Evolutionary conservation across 1,139 yeast genomes (phyloP), one percentile per base, ranked within the genome.

Genomic region (Candida glucosophila): DNA sequence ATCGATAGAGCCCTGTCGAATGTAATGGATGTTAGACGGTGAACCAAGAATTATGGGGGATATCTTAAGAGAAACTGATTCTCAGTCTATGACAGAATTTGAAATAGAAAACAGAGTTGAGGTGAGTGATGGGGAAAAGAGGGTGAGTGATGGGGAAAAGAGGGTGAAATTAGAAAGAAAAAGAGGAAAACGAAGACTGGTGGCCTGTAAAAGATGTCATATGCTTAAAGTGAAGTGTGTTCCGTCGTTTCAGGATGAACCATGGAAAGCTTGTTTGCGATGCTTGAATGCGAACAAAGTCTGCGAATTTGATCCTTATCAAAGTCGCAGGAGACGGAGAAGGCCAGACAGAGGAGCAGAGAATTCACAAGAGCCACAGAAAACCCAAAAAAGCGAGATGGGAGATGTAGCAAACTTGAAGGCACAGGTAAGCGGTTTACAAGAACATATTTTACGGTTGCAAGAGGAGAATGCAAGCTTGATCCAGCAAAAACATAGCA

Each of bases 191-290:
- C 39, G 64, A 33, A 40, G 65, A 29, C 39, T 61, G 5, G 63
- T 55, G 20, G 95, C 95, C 1, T 85, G 95, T 49, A 77, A 76
- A 29, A 68, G 77, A 29, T 85, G 95, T 47, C 93, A 85, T 42
- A 49, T 80, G 1, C 60, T 83, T 26, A 85, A 85, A 43, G 94
- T 83, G 18, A 76, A 78, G 37, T 85, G 95, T 48, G 74, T 79
- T 8, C 92, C 93, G 1, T 61, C 78, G 1, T 79, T 80, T 44
- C 61, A 67, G 0, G 39, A 53, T 9, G 64, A 72, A 34, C 78
- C 77, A 4, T 47, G 60, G 2, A 70, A 75, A n/a, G 73, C 90
- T 0, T 86, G 96, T 51, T 54, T 68, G 6, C 62, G 95, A 25
- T 86, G 96, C 47, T 37, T 69, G 17, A 81, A 75, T 44, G 64